A percentile compares a stretch with the other conserved stretches of the same genome.
These are phyloP conservation scores for Venturia nashicola DNA, from an alignment of 2,329 filamentous ascomycete genomes.

Conservation along the genomic window DNA sequence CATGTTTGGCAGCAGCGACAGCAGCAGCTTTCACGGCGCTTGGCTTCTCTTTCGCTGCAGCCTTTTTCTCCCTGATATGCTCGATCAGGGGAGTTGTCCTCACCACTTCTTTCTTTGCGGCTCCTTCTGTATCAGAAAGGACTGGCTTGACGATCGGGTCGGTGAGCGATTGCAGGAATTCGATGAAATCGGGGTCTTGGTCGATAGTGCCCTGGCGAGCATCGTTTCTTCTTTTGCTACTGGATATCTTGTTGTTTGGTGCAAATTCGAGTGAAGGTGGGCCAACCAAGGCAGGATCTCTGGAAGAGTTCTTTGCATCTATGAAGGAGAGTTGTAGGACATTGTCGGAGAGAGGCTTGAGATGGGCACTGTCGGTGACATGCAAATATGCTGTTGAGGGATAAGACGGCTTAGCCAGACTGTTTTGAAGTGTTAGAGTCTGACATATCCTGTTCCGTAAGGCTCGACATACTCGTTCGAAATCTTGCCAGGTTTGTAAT, in stretches of 20 bases:
- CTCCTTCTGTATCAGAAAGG: constrained; percentile 21
- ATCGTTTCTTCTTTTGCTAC: constrained; percentile 63
- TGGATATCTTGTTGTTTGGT: constrained; percentile 71
- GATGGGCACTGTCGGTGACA: constrained; percentile 57
- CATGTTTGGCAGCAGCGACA: constrained; percentile 38
- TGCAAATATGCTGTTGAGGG: constrained; percentile 76
- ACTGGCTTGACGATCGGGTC: constrained; percentile 51
- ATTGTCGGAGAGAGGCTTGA: constrained; percentile 54
- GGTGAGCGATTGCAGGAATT: constrained; percentile 77
- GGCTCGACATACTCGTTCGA: constrained; percentile 59
- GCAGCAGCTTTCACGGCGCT: constrained; percentile 37
- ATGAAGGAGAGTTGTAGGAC: constrained; percentile 62
- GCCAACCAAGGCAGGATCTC: constrained; percentile 59
- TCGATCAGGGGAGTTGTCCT: constrained; percentile 84
- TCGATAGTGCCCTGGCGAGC: constrained; percentile 88
- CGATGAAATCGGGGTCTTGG: constrained; percentile 90
- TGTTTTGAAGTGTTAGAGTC: constrained; percentile 23
- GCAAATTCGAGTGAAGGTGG: constrained; percentile 73
- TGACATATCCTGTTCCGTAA: not conserved
- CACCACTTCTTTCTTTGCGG: constrained; percentile 47
- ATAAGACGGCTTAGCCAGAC: constrained; percentile 71
- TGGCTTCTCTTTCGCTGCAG: constrained; percentile 42
- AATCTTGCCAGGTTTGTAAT: constrained; percentile 61
- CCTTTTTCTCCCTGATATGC: constrained; percentile 84
- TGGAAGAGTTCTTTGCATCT: constrained; percentile 67